phyloP scores from a whole-genome alignment of 495 filamentous ascomycete genomes.

The Aspergillus conjunctus region DNA sequence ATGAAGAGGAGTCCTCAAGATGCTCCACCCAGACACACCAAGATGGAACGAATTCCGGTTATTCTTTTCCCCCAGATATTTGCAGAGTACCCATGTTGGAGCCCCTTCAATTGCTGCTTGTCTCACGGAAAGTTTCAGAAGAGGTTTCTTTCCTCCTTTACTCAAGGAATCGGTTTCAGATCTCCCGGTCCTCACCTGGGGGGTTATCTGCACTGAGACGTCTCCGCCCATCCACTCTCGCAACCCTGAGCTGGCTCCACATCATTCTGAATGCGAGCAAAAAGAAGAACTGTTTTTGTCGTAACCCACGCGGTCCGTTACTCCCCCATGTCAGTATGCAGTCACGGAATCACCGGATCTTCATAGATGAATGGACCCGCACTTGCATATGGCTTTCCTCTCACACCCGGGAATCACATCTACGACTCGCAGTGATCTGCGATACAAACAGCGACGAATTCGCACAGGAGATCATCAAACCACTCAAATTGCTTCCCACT shows the following conservation, averaged over 20 bases:
- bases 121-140: background rate
- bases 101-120: background rate
- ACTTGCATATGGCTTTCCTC: background rate
- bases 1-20: background rate
- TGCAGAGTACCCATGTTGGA: no score
- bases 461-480: background rate
- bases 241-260: background rate
- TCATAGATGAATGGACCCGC: background rate
- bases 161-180: background rate
- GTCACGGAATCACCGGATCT: background rate
- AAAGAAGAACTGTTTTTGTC: background rate
- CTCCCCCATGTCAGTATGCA: background rate
- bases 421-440: background rate
- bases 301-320: background rate
- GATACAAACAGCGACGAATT: constrained; percentile 3
- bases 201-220: background rate
- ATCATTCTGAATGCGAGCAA: background rate
- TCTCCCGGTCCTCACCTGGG: background rate
- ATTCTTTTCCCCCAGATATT: background rate
- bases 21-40: background rate
- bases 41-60: background rate
- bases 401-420: background rate
- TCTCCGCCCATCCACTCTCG: background rate
- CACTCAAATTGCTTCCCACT: background rate
- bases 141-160: background rate